Conservation (phyloP, 495 filamentous ascomycete species). For the Penicillium fimorum region DNA sequence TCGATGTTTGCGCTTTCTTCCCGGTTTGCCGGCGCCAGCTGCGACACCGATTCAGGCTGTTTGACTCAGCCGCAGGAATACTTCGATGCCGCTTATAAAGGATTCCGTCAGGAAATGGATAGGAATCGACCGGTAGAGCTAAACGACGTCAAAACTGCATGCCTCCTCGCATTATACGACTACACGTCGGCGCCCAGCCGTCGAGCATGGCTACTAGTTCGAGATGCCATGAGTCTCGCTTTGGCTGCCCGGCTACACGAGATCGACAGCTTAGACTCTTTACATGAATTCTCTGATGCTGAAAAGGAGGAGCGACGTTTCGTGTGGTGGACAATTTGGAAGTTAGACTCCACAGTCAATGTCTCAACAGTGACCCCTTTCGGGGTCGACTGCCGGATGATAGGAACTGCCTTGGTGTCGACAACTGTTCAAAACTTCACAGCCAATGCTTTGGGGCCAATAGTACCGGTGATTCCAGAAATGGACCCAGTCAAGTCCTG, state of each 20-base stretch:
- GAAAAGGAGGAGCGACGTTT: background rate
- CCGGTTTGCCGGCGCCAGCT: background rate
- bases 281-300: background rate
- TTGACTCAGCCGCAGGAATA: background rate
- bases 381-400: background rate
- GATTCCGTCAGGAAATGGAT: background rate
- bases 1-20: background rate
- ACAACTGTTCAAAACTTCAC: background rate
- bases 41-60: background rate
- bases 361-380: background rate
- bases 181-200: background rate
- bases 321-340: conserved; percentile 1
- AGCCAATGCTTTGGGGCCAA: background rate
- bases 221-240: background rate
- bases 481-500: background rate
- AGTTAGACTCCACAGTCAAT: background rate
- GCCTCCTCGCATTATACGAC: background rate
- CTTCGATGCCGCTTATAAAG: background rate
- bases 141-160: background rate
- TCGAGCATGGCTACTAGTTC: background rate
- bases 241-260: background rate
- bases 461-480: background rate
- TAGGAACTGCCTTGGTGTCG: background rate
- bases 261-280: background rate
- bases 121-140: background rate